phyloP scores from a whole-genome alignment of 108 stramenopile species.

The Nannochloropsis salina region DNA sequence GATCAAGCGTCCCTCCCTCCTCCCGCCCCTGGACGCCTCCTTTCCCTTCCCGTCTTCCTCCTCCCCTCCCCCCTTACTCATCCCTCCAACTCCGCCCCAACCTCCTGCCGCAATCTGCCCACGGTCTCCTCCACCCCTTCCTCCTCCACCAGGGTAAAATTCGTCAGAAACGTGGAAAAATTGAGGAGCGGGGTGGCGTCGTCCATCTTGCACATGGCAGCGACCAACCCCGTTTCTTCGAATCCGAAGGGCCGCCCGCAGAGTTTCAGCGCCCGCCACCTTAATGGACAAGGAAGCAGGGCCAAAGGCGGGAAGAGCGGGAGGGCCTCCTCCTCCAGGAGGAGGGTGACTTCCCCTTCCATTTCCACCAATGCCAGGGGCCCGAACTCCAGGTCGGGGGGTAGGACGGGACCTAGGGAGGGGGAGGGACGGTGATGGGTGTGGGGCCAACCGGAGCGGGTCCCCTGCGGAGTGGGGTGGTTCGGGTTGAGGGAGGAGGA shows the following conservation, averaged over 20 bases:
- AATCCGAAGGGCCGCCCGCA: constrained; percentile 31
- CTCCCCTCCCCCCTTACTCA: not conserved
- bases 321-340: constrained; percentile 24
- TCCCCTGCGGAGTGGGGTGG: not conserved
- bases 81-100: not conserved
- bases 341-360: constrained; percentile 22
- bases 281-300: not conserved
- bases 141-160: constrained; percentile 28
- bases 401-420: not conserved
- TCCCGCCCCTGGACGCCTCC: not conserved
- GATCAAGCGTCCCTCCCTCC: not conserved
- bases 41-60: not conserved
- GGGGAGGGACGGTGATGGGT: not conserved
- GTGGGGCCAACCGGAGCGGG: not conserved
- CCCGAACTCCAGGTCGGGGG: not conserved
- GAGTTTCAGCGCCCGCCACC: constrained; percentile 28
- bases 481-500: constrained; percentile 14
- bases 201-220: constrained; percentile 25
- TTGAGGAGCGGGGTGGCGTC: constrained; percentile 15
- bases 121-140: constrained; percentile 8
- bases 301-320: constrained; percentile 13
- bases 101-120: not conserved
- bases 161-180: constrained; percentile 24
- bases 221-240: constrained; percentile 32
- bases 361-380: constrained; percentile 15